Percentiles rank a stretch among this genome's conserved stretches.
Evolutionary conservation across 345 rosid genomes (phyloP).

Genomic region (Lepidium didymum): DNA sequence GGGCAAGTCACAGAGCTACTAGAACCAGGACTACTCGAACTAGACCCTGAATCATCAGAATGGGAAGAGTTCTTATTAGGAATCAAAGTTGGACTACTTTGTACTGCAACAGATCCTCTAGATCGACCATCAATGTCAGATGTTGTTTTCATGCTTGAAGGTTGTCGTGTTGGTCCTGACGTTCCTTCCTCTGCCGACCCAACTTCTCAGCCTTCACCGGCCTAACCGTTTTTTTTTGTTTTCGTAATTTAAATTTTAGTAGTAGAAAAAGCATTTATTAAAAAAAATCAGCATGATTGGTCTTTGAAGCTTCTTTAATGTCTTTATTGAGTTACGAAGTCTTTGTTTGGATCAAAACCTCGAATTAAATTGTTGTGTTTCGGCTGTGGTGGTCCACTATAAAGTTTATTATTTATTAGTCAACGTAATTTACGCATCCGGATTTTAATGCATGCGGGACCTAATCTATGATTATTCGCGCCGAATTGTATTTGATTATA

Average conservation of each 20-base stretch:
- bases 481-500: neutral
- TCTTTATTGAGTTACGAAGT: constrained; percentile 5
- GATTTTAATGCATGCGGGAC: constrained; percentile 7
- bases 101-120: constrained; percentile 80
- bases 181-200: constrained; percentile 82
- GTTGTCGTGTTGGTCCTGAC: constrained; percentile 88
- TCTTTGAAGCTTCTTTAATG: constrained; percentile 25
- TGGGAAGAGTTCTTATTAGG: constrained; percentile 98
- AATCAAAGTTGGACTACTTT: constrained; percentile 85
- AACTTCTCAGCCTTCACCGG: constrained; percentile 79
- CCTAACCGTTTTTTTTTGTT: constrained; percentile 23
- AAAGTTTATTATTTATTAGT: neutral
- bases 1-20: constrained; percentile 79
- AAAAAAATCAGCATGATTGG: constrained; percentile 8
- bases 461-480: constrained; percentile 6
- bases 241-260: constrained; percentile 5
- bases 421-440: constrained; percentile 16
- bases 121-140: constrained; percentile 88
- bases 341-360: constrained; percentile 1
- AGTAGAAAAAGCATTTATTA: neutral
- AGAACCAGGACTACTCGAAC: constrained; percentile 87
- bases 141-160: constrained; percentile 96
- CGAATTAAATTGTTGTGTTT: constrained; percentile 13
- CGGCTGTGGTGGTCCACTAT: neutral
- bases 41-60: constrained; percentile 93